Conservation (phyloP, 331 rosid genomes). For the Malus hybrid region DNA sequence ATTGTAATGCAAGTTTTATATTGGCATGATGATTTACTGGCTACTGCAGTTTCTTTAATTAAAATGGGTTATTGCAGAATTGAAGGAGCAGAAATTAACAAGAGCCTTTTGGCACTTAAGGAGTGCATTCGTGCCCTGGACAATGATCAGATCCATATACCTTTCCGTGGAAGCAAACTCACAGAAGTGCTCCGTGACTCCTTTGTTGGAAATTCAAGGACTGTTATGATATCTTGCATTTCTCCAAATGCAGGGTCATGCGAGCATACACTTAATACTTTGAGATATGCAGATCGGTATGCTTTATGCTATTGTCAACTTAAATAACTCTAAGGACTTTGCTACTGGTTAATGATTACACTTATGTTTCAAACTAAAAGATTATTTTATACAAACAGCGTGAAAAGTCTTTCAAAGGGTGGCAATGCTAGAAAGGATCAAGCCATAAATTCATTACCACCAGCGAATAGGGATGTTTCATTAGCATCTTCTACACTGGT, state of each 20-base stretch:
- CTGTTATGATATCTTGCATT: slow-evolving; percentile 97
- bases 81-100: slow-evolving; percentile 96
- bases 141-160: slow-evolving; percentile 96
- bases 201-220: slow-evolving; percentile 91
- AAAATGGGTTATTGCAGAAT: slow-evolving; percentile 45
- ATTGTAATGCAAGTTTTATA: not conserved
- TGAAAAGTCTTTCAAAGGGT: slow-evolving; percentile 87
- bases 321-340: not conserved
- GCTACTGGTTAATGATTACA: not conserved
- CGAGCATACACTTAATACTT: slow-evolving; percentile 90
- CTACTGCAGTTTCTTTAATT: not conserved
- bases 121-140: slow-evolving; percentile 99
- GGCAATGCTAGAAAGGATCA: slow-evolving; percentile 87
- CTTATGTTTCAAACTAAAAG: slow-evolving; percentile 14
- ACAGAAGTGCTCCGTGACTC: slow-evolving; percentile 99
- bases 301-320: slow-evolving; percentile 18
- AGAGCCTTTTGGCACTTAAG: slow-evolving; percentile 95
- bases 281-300: slow-evolving; percentile 97
- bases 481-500: slow-evolving; percentile 43
- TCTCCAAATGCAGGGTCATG: slow-evolving; percentile 98
- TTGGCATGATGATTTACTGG: not conserved
- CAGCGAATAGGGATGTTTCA: slow-evolving; percentile 52
- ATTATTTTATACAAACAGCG: slow-evolving; percentile 47
- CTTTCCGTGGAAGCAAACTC: slow-evolving; percentile 98
- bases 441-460: slow-evolving; percentile 38